Percentiles rank a stretch among this genome's conserved stretches.
Conservation (phyloP, 176 grass and related monocot genomes). For the Ananas comosus region DNA sequence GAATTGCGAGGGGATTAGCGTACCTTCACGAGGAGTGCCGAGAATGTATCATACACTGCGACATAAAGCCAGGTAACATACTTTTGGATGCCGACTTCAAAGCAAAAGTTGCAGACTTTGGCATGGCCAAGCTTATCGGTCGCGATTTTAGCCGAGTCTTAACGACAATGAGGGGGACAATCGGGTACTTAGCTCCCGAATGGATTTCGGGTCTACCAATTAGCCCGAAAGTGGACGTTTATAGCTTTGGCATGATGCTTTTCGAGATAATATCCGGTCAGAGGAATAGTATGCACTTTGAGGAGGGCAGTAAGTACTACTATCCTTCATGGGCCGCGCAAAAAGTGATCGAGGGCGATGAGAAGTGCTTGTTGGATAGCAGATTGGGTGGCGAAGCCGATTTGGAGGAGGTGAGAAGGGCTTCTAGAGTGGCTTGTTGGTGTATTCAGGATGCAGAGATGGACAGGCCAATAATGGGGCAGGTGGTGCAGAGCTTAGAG, state of each 20-base stretch:
- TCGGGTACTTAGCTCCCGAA: slow-evolving; percentile 77
- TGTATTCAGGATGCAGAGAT: slow-evolving; percentile 89
- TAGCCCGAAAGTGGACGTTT: slow-evolving; percentile 74
- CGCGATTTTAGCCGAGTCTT: slow-evolving; percentile 81
- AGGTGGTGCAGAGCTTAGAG: slow-evolving; percentile 73
- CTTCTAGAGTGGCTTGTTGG: slow-evolving; percentile 82
- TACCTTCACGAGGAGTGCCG: slow-evolving; percentile 77
- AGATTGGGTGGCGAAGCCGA: slow-evolving; percentile 43
- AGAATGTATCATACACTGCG: slow-evolving; percentile 87
- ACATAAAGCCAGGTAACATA: slow-evolving; percentile 87
- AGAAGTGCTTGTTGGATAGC: slow-evolving; percentile 42
- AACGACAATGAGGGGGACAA: slow-evolving; percentile 82
- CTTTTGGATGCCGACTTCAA: slow-evolving; percentile 54
- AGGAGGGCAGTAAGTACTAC: slow-evolving; percentile 21
- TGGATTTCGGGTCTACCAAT: slow-evolving; percentile 67
- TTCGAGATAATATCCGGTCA: slow-evolving; percentile 38
- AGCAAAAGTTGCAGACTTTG: slow-evolving; percentile 78
- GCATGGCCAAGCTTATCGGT: slow-evolving; percentile 69
- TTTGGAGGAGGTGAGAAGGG: slow-evolving; percentile 49
- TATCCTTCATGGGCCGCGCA: slow-evolving; percentile 52
- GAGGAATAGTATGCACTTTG: background rate
- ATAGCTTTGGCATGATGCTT: background rate
- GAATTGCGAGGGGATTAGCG: slow-evolving; percentile 62
- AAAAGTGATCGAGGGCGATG: slow-evolving; percentile 52
- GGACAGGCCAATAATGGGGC: slow-evolving; percentile 51